Evolutionary conservation across 768 basidiomycete species (phyloP).

Genomic region (Suillus subalutaceus): DNA sequence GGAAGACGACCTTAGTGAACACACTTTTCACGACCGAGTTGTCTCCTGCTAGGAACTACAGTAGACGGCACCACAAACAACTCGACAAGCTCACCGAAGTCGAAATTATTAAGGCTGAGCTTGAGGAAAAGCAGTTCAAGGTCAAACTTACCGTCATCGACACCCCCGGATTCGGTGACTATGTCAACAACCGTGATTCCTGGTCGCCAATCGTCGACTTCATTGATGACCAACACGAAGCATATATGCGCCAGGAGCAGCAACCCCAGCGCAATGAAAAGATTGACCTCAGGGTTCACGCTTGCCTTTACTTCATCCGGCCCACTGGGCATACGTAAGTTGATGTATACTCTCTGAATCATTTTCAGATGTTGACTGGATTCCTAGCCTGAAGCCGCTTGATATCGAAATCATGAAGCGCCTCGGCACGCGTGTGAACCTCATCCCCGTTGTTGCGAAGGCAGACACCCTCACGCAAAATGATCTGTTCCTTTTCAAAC

Average conservation of each 20-base stretch:
- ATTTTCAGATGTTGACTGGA: slow-evolving; percentile 8
- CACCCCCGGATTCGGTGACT: slow-evolving; percentile 99
- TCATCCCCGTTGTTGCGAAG: slow-evolving; percentile 97
- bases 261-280: slow-evolving; percentile 96
- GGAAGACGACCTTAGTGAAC: slow-evolving; percentile 98
- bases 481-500: slow-evolving; percentile 90
- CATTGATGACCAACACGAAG: slow-evolving; percentile 94
- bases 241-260: slow-evolving; percentile 97
- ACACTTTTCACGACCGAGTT: slow-evolving; percentile 98
- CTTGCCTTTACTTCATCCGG: slow-evolving; percentile 95
- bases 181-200: slow-evolving; percentile 99
- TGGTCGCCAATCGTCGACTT: slow-evolving; percentile 99
- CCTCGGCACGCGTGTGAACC: slow-evolving; percentile 95
- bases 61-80: slow-evolving; percentile 87
- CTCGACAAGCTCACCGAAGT: slow-evolving; percentile 98
- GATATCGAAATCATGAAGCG: slow-evolving; percentile 99
- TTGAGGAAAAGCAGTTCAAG: slow-evolving; percentile 99
- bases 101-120: slow-evolving; percentile 98
- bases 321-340: slow-evolving; percentile 96
- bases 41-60: slow-evolving; percentile 89
- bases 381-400: slow-evolving; percentile 79
- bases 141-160: slow-evolving; percentile 99
- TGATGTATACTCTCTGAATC: not conserved
- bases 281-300: slow-evolving; percentile 94
- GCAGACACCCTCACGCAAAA: slow-evolving; percentile 97